These are phyloP conservation scores for Avena sativa DNA, from an alignment of 176 grass and related monocot genomes.

Conservation along the genomic window DNA sequence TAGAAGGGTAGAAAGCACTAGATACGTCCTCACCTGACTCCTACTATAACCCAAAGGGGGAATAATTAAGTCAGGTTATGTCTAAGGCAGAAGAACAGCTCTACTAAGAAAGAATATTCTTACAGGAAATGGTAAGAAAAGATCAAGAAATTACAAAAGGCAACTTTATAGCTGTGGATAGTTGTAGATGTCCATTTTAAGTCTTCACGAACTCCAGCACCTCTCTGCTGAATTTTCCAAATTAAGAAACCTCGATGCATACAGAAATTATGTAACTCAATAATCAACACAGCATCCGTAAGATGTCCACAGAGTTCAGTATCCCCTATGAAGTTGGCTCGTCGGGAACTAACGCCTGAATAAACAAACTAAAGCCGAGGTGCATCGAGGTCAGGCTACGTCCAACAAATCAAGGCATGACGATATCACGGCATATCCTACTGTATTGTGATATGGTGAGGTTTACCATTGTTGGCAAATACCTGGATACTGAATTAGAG, in stretches of 20 bases:
- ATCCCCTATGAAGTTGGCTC: constrained; percentile 22
- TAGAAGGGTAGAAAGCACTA: neutral
- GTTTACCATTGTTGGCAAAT: constrained; percentile 28
- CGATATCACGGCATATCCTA: constrained; percentile 24
- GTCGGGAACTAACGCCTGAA: constrained; percentile 17
- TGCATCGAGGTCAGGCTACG: neutral
- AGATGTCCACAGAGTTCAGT: constrained; percentile 8
- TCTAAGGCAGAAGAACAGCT: constrained; percentile 33
- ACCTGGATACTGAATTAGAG: constrained; percentile 96
- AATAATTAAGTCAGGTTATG: neutral
- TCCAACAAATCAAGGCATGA: constrained; percentile 3
- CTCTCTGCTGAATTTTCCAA: constrained; percentile 60
- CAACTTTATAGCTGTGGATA: constrained; percentile 59
- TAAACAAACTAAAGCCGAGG: constrained; percentile 31
- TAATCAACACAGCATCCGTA: constrained; percentile 31
- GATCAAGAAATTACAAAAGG: constrained; percentile 69
- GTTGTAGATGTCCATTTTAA: constrained; percentile 66
- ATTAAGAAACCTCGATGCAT: constrained; percentile 56
- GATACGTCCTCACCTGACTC: neutral
- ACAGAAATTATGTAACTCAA: constrained; percentile 35
- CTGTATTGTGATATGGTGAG: neutral
- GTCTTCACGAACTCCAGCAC: constrained; percentile 56
- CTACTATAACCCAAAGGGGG: constrained; percentile 1
- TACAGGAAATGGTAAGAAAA: constrained; percentile 51
- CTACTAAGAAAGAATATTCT: constrained; percentile 54